phyloP scores from a whole-genome alignment of 441 rosid genomes.

The Populus tomentosa region DNA sequence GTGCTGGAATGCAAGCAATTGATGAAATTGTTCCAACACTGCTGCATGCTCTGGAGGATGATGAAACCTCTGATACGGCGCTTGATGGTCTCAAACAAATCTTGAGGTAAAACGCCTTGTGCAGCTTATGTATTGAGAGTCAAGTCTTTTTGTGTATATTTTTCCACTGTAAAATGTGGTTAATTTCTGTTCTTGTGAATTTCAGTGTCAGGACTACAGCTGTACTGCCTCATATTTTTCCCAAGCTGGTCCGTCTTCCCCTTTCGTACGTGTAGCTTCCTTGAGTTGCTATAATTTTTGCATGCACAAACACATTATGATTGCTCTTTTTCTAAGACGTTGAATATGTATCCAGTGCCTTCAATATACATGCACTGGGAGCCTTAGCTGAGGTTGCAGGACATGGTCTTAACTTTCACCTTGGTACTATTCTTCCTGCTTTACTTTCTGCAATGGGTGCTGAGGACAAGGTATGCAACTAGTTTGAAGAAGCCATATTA shows the following conservation, averaged over 20 bases:
- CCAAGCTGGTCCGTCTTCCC: slow-evolving; percentile 90
- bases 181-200: slow-evolving; percentile 17
- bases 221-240: slow-evolving; percentile 97
- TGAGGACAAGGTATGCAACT: slow-evolving; percentile 46
- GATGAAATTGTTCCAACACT: slow-evolving; percentile 99
- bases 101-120: slow-evolving; percentile 50
- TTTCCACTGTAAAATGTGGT: slow-evolving; percentile 16
- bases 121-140: slow-evolving; percentile 5
- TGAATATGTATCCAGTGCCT: slow-evolving; percentile 56
- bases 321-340: neutral
- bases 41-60: slow-evolving; percentile 95
- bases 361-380: slow-evolving; percentile 98
- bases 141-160: neutral
- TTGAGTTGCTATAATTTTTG: slow-evolving; percentile 5
- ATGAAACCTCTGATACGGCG: slow-evolving; percentile 88
- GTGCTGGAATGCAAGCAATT: slow-evolving; percentile 70
- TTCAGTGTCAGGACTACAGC: slow-evolving; percentile 96
- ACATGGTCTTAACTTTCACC: slow-evolving; percentile 85
- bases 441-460: slow-evolving; percentile 90
- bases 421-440: slow-evolving; percentile 91
- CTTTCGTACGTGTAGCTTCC: slow-evolving; percentile 75
- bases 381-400: slow-evolving; percentile 99
- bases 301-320: neutral
- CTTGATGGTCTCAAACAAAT: slow-evolving; percentile 99
- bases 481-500: too few relatives aligned